Conservation (phyloP, 257 asterid genomes). For the Nicotiana tomentosiformis region DNA sequence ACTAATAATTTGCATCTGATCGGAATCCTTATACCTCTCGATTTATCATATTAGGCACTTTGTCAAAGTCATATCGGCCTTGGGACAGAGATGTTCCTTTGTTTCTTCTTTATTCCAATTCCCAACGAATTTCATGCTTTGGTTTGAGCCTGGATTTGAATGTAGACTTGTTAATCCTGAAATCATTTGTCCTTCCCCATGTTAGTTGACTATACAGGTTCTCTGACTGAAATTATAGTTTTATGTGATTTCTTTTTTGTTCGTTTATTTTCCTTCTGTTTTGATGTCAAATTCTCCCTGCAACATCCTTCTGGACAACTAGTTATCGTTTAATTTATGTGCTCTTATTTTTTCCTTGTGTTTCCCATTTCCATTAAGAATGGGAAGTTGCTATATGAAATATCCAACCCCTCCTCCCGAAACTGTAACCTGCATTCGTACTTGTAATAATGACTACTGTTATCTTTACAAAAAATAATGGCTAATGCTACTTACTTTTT, state of each 20-base stretch:
- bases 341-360: not conserved
- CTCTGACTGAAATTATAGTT: not conserved
- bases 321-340: not conserved
- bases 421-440: not conserved
- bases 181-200: not conserved
- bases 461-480: not conserved
- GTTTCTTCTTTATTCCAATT: not conserved
- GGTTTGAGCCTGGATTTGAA: not conserved
- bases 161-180: not conserved
- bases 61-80: not conserved
- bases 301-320: not conserved
- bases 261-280: not conserved
- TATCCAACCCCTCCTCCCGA: not conserved
- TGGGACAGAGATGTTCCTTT: not conserved
- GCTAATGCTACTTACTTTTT: not conserved
- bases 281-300: not conserved
- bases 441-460: not conserved
- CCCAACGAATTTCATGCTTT: not conserved
- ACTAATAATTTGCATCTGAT: not conserved
- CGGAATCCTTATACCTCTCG: not conserved
- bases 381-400: not conserved
- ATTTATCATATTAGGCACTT: not conserved
- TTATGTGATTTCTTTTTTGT: not conserved
- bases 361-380: not conserved
- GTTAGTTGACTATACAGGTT: slow-evolving; percentile 3